phyloP scores from a whole-genome alignment of 805 yeast genomes.

The Wickerhamomyces ciferrii region DNA sequence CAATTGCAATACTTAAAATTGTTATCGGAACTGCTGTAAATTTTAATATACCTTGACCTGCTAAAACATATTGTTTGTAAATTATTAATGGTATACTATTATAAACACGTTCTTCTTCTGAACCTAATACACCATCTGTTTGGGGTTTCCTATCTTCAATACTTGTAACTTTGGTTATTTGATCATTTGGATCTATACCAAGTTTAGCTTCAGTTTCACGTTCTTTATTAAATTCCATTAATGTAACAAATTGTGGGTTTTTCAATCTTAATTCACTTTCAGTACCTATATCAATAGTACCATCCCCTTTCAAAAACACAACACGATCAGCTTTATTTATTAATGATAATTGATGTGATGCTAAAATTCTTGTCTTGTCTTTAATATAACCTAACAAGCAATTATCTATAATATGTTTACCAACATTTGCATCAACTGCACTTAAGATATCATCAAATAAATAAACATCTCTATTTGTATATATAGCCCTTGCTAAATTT shows the following conservation, averaged over 20 bases:
- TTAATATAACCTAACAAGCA: conserved; percentile 51
- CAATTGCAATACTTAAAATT: conserved; percentile 20
- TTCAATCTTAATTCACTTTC: conserved; percentile 36
- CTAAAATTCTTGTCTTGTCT: conserved; percentile 56
- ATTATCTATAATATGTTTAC: conserved; percentile 55
- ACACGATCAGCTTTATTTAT: conserved; percentile 57
- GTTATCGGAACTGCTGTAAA: conserved; percentile 35
- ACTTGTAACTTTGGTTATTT: conserved; percentile 4
- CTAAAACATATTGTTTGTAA: conserved; percentile 27
- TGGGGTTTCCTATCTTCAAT: conserved; percentile 8
- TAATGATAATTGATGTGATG: conserved; percentile 71
- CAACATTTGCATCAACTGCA: conserved; percentile 77
- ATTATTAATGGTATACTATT: conserved; percentile 29
- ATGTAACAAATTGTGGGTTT: conserved; percentile 38
- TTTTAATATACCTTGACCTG: conserved; percentile 39
- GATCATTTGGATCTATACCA: not conserved
- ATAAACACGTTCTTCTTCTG: conserved; percentile 30
- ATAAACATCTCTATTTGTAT: conserved; percentile 52
- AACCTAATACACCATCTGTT: conserved; percentile 7
- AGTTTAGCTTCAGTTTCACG: not conserved
- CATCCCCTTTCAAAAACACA: conserved; percentile 48
- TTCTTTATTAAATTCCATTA: conserved; percentile 34
- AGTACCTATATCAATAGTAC: conserved; percentile 48
- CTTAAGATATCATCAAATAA: conserved; percentile 65
- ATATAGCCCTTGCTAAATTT: conserved; percentile 64